These are phyloP conservation scores for Backusella mclennaniae DNA, from an alignment of 192 early-diverging fungal genomes.

Conservation along the genomic window DNA sequence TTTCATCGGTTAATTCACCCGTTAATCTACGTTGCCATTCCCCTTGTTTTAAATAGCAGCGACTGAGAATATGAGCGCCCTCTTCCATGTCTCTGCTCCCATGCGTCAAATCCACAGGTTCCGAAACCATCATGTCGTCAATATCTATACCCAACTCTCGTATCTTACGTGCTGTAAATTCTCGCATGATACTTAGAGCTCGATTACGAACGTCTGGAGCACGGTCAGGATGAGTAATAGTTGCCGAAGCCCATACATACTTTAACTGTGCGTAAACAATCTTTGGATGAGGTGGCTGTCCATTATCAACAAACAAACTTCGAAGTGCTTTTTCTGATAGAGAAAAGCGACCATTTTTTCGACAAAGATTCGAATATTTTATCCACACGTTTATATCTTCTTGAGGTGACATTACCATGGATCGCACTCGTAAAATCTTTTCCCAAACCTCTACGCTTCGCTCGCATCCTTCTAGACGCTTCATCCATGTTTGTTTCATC, in stretches of 20 bases:
- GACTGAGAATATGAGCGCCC: conserved; percentile 57
- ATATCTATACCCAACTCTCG: conserved; percentile 60
- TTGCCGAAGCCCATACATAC: conserved; percentile 72
- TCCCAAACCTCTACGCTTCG: conserved; percentile 96
- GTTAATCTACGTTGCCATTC: conserved; percentile 82
- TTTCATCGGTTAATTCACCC: conserved; percentile 48
- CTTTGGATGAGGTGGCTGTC: conserved; percentile 54
- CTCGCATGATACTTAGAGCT: conserved; percentile 72
- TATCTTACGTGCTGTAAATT: conserved; percentile 77
- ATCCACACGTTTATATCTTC: conserved; percentile 96
- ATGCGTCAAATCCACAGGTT: conserved; percentile 42
- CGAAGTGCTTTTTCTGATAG: conserved; percentile 78
- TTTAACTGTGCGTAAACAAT: conserved; percentile 95
- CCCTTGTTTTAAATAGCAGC: conserved; percentile 93
- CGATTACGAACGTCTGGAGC: conserved; percentile 48
- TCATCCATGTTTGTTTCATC: conserved; percentile 89
- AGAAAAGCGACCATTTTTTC: conserved; percentile 80
- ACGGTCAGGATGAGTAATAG: background rate
- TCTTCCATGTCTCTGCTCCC: conserved; percentile 41
- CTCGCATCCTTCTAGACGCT: conserved; percentile 82
- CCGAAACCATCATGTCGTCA: conserved; percentile 45
- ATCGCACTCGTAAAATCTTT: conserved; percentile 80
- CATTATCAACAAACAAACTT: conserved; percentile 61
- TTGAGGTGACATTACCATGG: conserved; percentile 84
- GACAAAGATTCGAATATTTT: conserved; percentile 92